Evolutionary conservation across 129 eudicot species (phyloP).

Genomic region (Lactuca sativa): DNA sequence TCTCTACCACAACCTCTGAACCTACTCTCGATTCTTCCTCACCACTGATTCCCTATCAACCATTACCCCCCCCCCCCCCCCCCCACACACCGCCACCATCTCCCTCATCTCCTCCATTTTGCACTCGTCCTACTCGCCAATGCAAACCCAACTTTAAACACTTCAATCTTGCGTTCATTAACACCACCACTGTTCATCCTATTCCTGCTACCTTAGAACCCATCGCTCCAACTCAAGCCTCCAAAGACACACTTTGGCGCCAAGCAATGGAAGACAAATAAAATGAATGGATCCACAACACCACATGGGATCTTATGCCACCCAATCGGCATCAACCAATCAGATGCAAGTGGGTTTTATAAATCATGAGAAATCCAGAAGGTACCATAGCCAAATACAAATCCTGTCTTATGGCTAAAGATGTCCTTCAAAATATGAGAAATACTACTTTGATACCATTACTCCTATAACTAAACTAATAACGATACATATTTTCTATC

Average conservation of each 20-base stretch:
- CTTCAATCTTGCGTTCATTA: neutral
- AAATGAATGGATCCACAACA: neutral
- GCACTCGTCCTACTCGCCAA: neutral
- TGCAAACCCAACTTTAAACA: neutral
- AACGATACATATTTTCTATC: no score
- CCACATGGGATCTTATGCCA: neutral
- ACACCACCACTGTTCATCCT: neutral
- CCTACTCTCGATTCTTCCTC: no score
- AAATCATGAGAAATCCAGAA: neutral
- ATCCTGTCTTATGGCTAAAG: neutral
- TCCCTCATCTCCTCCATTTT: neutral
- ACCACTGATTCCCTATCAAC: no score
- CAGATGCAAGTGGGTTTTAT: neutral
- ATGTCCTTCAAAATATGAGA: neutral
- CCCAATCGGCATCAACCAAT: neutral
- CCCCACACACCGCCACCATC: no score
- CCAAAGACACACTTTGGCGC: neutral
- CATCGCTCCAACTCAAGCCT: neutral
- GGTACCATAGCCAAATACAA: neutral
- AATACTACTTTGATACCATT: neutral
- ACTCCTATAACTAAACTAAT: neutral
- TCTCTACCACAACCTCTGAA: no score
- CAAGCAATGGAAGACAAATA: conserved; percentile 2
- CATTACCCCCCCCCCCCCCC: no score
- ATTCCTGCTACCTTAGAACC: neutral